These are phyloP conservation scores for Komagataella mondaviorum DNA, from an alignment of 805 yeast species.

Conservation along the genomic window DNA sequence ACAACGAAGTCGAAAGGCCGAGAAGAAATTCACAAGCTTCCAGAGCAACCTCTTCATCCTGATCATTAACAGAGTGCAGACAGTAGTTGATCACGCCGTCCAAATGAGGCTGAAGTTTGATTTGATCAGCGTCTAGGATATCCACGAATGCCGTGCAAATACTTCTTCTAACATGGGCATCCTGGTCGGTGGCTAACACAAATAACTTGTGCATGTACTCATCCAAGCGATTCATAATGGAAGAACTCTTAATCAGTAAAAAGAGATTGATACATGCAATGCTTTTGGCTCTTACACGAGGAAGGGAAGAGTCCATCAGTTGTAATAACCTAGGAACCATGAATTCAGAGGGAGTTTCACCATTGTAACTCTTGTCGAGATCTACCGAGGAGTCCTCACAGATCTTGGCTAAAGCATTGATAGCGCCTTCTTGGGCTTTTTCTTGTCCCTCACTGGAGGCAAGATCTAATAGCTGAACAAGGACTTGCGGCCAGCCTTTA, in stretches of 20 bases:
- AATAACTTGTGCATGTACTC: conserved; percentile 53
- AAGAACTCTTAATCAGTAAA: conserved; percentile 54
- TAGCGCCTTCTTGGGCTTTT: conserved; percentile 55
- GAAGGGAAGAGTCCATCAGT: conserved; percentile 25
- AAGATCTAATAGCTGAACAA: conserved; percentile 57
- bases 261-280: conserved; percentile 69
- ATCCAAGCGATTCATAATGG: conserved; percentile 52
- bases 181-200: conserved; percentile 47
- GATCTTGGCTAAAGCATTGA: conserved; percentile 71
- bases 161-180: conserved; percentile 50
- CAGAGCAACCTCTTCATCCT: conserved; percentile 63
- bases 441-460: conserved; percentile 30
- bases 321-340: conserved; percentile 55
- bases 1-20: conserved; percentile 50
- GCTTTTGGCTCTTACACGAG: conserved; percentile 45
- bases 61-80: conserved; percentile 57
- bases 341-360: conserved; percentile 52
- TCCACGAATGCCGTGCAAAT: conserved; percentile 66
- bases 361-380: conserved; percentile 52
- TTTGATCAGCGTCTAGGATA: conserved; percentile 68
- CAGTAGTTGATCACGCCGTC: conserved; percentile 80
- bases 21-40: conserved; percentile 91
- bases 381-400: conserved; percentile 74
- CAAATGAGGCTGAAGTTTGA: conserved; percentile 65
- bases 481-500: conserved; percentile 56